phyloP scores from a whole-genome alignment of 345 rosid genomes.

The Camelina sativa region DNA sequence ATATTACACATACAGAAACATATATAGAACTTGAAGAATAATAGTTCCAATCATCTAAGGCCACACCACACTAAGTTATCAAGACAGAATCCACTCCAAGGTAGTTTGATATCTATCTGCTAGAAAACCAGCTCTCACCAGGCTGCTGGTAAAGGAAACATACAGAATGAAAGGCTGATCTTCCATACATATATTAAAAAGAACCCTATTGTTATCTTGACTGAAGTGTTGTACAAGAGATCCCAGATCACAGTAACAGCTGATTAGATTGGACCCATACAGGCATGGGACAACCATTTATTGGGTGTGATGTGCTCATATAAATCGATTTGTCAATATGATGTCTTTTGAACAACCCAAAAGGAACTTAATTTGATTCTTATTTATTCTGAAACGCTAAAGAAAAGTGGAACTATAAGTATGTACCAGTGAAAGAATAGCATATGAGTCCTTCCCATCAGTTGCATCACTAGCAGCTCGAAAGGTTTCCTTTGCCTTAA shows the following conservation, averaged over 20 bases:
- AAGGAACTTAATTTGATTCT: conserved; percentile 1
- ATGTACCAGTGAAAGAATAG: conserved; percentile 83
- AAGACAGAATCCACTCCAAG: conserved; percentile 16
- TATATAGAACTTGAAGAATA: neutral
- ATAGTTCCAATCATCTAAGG: conserved; percentile 13
- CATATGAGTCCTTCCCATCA: conserved; percentile 95
- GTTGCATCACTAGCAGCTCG: conserved; percentile 96
- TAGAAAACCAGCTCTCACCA: neutral
- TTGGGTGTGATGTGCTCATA: conserved; percentile 12
- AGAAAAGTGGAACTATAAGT: conserved; percentile 7
- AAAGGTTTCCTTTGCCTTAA: conserved; percentile 96
- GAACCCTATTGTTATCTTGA: neutral
- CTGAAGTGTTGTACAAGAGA: neutral
- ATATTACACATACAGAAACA: neutral
- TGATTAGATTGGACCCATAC: conserved; percentile 8
- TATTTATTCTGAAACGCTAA: neutral
- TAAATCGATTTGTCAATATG: neutral
- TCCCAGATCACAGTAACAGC: neutral
- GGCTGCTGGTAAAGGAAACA: neutral
- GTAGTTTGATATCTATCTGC: neutral
- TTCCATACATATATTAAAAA: neutral
- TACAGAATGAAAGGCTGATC: conserved; percentile 11
- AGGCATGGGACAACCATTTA: neutral
- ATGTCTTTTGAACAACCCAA: conserved; percentile 11
- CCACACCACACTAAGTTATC: neutral